Evolutionary conservation across 345 rosid genomes (phyloP), one percentile per base, ranked within the genome.

Genomic region (Pseudoturritis turrita): DNA sequence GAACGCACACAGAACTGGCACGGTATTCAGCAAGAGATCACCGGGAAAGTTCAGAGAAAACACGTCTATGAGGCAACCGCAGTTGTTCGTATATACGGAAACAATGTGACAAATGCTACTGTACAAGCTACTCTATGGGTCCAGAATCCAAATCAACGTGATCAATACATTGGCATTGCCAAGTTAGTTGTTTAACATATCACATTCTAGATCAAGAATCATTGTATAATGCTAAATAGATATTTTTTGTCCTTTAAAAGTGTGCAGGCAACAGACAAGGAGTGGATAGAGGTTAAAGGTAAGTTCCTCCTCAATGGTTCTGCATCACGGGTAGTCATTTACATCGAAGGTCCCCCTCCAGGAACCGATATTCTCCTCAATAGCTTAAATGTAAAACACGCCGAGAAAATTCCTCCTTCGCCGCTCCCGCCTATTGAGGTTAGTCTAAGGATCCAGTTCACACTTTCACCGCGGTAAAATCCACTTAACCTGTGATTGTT

Each of bases 1-100:
- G 96, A 70, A 18, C 92, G 97, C 37, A 86, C 89, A 0, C 95
- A 85, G 72, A 81, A 26, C 74, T 94, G 97, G 97, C 85, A 91
- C 9, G 97, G 96, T 26, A 87, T 94, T 68, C 90, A 91, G 72
- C 92, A 94, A 81, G 98, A 91, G 45, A 88, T 94, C 59, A 89
- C 89, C 0, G 89, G 83, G 18, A 91, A 78, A 76, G 84, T 83
- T 41, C 83, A 84, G 62, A 80, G 91, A 63, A 91, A 94, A 78
- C 84, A 82, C 10, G 85, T 86, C 8, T 93, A 90, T 54, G 89
- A 83, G 13, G 87, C 83, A 14, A 74, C 83, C 26, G 88, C 97
- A 9, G 74, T 87, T 9, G 96, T 88, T 55, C 84, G 91, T 66
- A 78, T 93, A 56, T 93, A 56, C 3, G 91, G 98, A 61, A 86